These are phyloP conservation scores for Phialemonium atrogriseum DNA, from an alignment of 2,329 filamentous ascomycete genomes.

Conservation along the genomic window DNA sequence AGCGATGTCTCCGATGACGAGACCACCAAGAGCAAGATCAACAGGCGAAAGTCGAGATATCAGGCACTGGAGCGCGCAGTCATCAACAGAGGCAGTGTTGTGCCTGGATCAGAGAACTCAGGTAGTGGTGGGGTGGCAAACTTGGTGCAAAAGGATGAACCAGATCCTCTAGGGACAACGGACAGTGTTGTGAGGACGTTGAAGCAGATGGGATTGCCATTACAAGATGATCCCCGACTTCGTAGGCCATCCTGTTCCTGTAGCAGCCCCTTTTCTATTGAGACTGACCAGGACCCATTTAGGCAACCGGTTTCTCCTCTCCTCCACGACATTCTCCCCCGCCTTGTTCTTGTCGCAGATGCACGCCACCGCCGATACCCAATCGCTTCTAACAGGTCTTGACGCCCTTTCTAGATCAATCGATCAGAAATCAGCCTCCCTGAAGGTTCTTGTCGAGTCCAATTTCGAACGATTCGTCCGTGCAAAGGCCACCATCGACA, in stretches of 20 bases:
- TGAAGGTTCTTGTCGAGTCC: conserved; percentile 92
- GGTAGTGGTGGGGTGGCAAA: conserved; percentile 61
- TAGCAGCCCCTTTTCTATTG: conserved; percentile 5
- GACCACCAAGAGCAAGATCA: conserved; percentile 40
- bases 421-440: conserved; percentile 92
- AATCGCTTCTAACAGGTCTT: conserved; percentile 70
- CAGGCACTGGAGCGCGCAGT: conserved; percentile 73
- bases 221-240: conserved; percentile 76
- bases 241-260: conserved; percentile 40
- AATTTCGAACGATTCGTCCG: conserved; percentile 98
- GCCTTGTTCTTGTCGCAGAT: conserved; percentile 86
- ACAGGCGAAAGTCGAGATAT: conserved; percentile 67
- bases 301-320: conserved; percentile 90
- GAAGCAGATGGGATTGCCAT: conserved; percentile 64
- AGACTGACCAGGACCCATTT: conserved; percentile 13
- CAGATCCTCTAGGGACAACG: conserved; percentile 80
- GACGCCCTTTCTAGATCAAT: conserved; percentile 85
- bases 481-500: conserved; percentile 96
- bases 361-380: conserved; percentile 77
- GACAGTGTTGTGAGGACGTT: conserved; percentile 80
- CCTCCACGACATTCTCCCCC: conserved; percentile 91
- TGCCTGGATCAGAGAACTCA: conserved; percentile 60
- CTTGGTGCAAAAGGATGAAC: conserved; percentile 81
- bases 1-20: conserved; percentile 59
- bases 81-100: conserved; percentile 56